Evolutionary conservation across 2,329 filamentous ascomycete genomes (phyloP).

Genomic region (Phoma sp.): DNA sequence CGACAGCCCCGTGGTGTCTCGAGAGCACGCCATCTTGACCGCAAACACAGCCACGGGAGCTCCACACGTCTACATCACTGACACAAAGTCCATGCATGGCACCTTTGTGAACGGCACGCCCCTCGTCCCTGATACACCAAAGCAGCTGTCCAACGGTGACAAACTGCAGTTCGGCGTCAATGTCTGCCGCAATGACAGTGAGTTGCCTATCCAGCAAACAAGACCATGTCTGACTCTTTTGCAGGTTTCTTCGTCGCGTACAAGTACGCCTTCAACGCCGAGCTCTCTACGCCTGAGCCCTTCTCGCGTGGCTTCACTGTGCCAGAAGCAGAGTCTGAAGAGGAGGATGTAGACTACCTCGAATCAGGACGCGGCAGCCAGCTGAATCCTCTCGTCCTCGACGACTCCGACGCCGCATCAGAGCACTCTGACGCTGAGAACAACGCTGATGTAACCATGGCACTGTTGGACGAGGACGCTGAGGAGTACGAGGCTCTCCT

Average conservation of each 20-base stretch:
- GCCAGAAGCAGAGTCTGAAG: slow-evolving; percentile 40
- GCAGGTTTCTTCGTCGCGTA: slow-evolving; percentile 42
- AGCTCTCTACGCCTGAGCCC: slow-evolving; percentile 11
- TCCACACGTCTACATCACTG: slow-evolving; percentile 56
- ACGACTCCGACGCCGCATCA: slow-evolving; percentile 36
- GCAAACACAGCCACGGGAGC: slow-evolving; percentile 22
- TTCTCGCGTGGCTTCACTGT: slow-evolving; percentile 41
- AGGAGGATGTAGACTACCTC: slow-evolving; percentile 28
- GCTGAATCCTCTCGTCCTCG: slow-evolving; percentile 38
- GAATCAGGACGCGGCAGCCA: slow-evolving; percentile 29
- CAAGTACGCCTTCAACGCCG: slow-evolving; percentile 39
- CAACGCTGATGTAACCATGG: neutral
- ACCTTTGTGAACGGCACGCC: slow-evolving; percentile 59
- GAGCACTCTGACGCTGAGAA: slow-evolving; percentile 16
- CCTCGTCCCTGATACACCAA: slow-evolving; percentile 31
- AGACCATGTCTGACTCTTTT: slow-evolving; percentile 15
- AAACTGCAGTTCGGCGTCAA: slow-evolving; percentile 45
- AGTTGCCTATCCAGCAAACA: slow-evolving; percentile 6
- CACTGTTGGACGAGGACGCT: neutral
- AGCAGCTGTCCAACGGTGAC: slow-evolving; percentile 40
- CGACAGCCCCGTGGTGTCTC: slow-evolving; percentile 74
- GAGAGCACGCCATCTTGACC: slow-evolving; percentile 65
- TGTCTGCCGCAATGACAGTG: slow-evolving; percentile 45
- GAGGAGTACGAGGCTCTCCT: neutral
- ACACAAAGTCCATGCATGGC: slow-evolving; percentile 67